phyloP scores from a whole-genome alignment of 768 basidiomycete species.

The Boletus sensibilis region DNA sequence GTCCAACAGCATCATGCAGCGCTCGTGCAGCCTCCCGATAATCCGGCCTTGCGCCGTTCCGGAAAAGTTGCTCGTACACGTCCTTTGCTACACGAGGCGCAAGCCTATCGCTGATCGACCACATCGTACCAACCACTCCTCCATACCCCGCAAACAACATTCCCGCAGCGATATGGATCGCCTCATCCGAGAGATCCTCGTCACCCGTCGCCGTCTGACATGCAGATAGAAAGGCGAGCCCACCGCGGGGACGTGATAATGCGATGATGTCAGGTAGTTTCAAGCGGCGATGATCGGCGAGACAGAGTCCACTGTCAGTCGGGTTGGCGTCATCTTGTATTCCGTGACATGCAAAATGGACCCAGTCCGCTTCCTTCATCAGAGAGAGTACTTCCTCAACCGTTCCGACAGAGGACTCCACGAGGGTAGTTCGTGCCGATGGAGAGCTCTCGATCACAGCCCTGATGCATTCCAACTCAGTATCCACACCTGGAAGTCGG shows the following conservation, averaged over 20 bases:
- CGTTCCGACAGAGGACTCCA: background rate
- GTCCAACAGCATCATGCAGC: background rate
- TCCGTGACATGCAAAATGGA: background rate
- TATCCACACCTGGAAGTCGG: too few species aligned
- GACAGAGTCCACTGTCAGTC: background rate
- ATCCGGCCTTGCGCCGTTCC: background rate
- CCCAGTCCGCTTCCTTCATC: slow-evolving; percentile 7
- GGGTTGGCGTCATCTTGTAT: background rate
- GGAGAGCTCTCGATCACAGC: too few species aligned
- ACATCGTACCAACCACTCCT: slow-evolving; percentile 44
- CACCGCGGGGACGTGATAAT: slow-evolving; percentile 11
- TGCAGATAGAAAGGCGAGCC: slow-evolving; percentile 46
- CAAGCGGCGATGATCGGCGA: background rate
- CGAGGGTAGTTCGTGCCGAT: too few species aligned
- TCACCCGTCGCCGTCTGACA: slow-evolving; percentile 44
- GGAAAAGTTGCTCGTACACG: slow-evolving; percentile 29
- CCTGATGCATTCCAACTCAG: too few species aligned
- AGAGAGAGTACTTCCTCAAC: background rate
- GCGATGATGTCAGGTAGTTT: slow-evolving; percentile 1
- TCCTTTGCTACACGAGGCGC: slow-evolving; percentile 33
- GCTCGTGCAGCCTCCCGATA: slow-evolving; percentile 1
- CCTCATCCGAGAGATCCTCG: slow-evolving; percentile 35
- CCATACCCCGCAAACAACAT: slow-evolving; percentile 35
- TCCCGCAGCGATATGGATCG: slow-evolving; percentile 43
- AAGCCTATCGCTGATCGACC: slow-evolving; percentile 40